Evolutionary conservation across 1,139 yeast species (phyloP), one percentile per base, ranked within the genome.

Genomic region (Meyerozyma elateridarum): DNA sequence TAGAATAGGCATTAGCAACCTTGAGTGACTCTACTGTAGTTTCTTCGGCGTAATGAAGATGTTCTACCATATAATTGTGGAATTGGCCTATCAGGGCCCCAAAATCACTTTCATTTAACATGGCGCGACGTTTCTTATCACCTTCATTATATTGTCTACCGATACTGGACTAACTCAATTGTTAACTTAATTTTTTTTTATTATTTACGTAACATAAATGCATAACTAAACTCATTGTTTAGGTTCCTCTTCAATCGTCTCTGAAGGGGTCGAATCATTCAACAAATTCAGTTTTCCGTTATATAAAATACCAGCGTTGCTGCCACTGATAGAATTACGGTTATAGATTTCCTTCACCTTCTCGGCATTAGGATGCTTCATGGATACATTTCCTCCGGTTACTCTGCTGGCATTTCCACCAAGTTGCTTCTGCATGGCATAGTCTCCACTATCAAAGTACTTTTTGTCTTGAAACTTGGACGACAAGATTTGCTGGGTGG

Each of bases 401-500:
- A 52, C 47, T 1, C 54, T 45, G 32, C 58, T 58, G 22, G 43
- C 39, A 25, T 47, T 47, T n/a, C 52, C 52, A 1, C 66, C 68
- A 34, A 62, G 45, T 42, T 67, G 73, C 37, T 88, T 82, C 44
- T 85, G 87, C 76, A 91, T 76, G 16, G 97, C 97, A 55, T 93
- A 91, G 59, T 91, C 99, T 15, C 98, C 98, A 39, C 95, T 85
- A 51, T 91, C 99, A 52, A 91, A 93, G 59, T 83, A 91, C 61
- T 88, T 88, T 49, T 96, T 79, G 48, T 91, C 97, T 55, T 82
- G 82, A 45, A 83, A 64, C 56, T 85, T 87, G 44, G 83, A 77
- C 36, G 85, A 73, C 39, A 91, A 71, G 22, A 91, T 68, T 43
- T 89, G 96, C 38, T 84, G 84, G 35, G 83, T 80, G 22, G 91